Conservation (phyloP, 192 early-diverging fungal genomes). For the Rhizoclosmatium sp. region DNA sequence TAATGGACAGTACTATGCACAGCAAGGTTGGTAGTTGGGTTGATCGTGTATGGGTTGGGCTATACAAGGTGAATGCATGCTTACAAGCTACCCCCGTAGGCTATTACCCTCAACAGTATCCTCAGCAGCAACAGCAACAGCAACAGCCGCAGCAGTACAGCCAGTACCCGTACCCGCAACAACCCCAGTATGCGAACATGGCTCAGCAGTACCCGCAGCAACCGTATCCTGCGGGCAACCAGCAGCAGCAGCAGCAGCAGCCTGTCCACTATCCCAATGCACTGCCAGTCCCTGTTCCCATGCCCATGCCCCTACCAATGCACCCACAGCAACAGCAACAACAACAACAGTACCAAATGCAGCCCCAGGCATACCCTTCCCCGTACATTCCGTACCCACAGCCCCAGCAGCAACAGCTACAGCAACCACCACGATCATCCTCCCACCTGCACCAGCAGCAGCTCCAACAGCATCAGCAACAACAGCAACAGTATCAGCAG, state of each 20-base stretch:
- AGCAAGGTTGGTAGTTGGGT: no score
- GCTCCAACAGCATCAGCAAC: slow-evolving; percentile 10
- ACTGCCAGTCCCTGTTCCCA: neutral
- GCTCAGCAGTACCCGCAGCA: slow-evolving; percentile 1
- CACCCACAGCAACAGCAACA: neutral
- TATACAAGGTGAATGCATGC: no score
- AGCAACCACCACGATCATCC: neutral
- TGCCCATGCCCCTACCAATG: slow-evolving; percentile 8
- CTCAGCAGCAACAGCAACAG: slow-evolving; percentile 11
- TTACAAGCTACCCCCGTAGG: neutral
- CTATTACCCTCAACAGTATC: neutral
- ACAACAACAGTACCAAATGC: neutral
- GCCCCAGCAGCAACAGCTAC: neutral
- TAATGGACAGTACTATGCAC: no score
- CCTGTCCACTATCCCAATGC: neutral
- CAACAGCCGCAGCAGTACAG: slow-evolving; percentile 8
- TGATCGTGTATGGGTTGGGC: no score
- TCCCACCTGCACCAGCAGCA: slow-evolving; percentile 5
- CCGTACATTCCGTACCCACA: neutral
- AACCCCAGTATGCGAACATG: neutral
- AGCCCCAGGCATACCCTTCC: neutral
- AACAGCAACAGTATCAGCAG: neutral
- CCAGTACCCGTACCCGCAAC: neutral
- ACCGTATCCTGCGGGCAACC: neutral
- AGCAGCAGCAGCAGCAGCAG: slow-evolving; percentile 2